Evolutionary conservation across 2,329 filamentous ascomycete species (phyloP).

Genomic region (Pestalotiopsis sp.): DNA sequence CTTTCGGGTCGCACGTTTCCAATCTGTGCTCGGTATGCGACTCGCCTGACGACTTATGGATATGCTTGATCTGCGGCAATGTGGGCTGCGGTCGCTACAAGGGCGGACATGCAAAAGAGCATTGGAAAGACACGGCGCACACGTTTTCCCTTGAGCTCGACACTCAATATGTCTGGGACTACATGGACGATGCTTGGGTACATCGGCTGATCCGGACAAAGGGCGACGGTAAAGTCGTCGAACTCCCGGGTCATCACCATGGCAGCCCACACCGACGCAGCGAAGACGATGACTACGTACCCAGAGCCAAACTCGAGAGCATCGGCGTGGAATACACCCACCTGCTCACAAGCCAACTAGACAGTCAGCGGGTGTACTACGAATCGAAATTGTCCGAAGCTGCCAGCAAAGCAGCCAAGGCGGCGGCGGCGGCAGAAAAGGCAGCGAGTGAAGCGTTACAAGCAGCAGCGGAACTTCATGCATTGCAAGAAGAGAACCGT

Average conservation of each 20-base stretch:
- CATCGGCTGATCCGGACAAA: slow-evolving; percentile 94
- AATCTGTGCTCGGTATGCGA: slow-evolving; percentile 84
- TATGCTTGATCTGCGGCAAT: slow-evolving; percentile 90
- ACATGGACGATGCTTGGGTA: slow-evolving; percentile 92
- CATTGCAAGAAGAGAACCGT: slow-evolving; percentile 57
- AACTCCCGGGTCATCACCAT: slow-evolving; percentile 67
- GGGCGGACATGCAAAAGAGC: slow-evolving; percentile 87
- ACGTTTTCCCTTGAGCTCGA: slow-evolving; percentile 91
- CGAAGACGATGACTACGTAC: slow-evolving; percentile 69
- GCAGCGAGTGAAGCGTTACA: slow-evolving; percentile 55
- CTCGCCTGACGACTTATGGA: slow-evolving; percentile 83
- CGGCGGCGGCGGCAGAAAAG: slow-evolving; percentile 67
- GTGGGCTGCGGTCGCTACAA: slow-evolving; percentile 96
- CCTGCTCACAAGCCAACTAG: slow-evolving; percentile 87
- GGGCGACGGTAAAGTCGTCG: slow-evolving; percentile 87
- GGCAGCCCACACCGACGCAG: slow-evolving; percentile 30
- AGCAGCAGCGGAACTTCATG: slow-evolving; percentile 51
- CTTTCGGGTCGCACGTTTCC: slow-evolving; percentile 61
- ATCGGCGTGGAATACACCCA: slow-evolving; percentile 96
- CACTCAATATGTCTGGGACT: slow-evolving; percentile 98
- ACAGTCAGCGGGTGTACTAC: slow-evolving; percentile 91
- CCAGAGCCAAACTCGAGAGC: slow-evolving; percentile 69
- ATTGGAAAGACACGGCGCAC: slow-evolving; percentile 89
- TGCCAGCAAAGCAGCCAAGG: slow-evolving; percentile 83
- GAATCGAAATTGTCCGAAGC: slow-evolving; percentile 90